Percentiles rank a stretch among this genome's conserved stretches.
Conservation (phyloP, 2,329 filamentous ascomycete genomes). For the Cytospora mali region DNA sequence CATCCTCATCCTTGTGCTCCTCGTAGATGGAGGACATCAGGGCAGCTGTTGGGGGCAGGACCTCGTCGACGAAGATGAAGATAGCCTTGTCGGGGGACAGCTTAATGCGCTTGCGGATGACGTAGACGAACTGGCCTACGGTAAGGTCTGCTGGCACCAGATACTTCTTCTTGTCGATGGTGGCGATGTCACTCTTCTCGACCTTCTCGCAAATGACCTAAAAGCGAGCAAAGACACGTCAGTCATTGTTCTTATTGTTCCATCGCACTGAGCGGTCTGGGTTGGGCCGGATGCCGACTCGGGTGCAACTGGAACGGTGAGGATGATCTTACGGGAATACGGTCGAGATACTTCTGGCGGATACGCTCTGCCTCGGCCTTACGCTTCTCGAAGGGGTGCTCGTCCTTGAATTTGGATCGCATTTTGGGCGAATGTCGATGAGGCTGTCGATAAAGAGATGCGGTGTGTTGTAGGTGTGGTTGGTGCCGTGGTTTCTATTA, state of each 20-base stretch:
- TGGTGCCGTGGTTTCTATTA: background rate
- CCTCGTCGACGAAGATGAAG: slow-evolving; percentile 99
- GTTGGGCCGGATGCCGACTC: background rate
- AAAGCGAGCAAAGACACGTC: slow-evolving; percentile 18
- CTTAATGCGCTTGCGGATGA: slow-evolving; percentile 99
- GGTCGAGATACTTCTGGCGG: slow-evolving; percentile 97
- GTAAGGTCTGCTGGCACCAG: slow-evolving; percentile 96
- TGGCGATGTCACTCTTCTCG: slow-evolving; percentile 98
- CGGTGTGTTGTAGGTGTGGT: slow-evolving; percentile 23
- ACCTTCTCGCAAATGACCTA: slow-evolving; percentile 99
- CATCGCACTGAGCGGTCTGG: background rate
- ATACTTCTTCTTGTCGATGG: slow-evolving; percentile 99
- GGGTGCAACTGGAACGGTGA: background rate
- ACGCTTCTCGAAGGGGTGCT: slow-evolving; percentile 99
- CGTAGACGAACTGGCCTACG: slow-evolving; percentile 97
- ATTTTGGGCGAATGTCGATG: slow-evolving; percentile 59
- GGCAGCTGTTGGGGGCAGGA: slow-evolving; percentile 91
- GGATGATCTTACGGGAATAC: slow-evolving; percentile 80
- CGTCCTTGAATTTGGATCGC: slow-evolving; percentile 99
- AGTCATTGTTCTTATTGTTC: slow-evolving; percentile 19
- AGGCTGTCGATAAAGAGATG: slow-evolving; percentile 27
- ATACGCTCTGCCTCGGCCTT: slow-evolving; percentile 99
- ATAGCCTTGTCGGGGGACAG: slow-evolving; percentile 99
- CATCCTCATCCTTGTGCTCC: slow-evolving; percentile 89
- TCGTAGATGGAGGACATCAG: slow-evolving; percentile 99